Evolutionary conservation across 163 green algal species (phyloP).

Genomic region (Trebouxia gelatinosa): DNA sequence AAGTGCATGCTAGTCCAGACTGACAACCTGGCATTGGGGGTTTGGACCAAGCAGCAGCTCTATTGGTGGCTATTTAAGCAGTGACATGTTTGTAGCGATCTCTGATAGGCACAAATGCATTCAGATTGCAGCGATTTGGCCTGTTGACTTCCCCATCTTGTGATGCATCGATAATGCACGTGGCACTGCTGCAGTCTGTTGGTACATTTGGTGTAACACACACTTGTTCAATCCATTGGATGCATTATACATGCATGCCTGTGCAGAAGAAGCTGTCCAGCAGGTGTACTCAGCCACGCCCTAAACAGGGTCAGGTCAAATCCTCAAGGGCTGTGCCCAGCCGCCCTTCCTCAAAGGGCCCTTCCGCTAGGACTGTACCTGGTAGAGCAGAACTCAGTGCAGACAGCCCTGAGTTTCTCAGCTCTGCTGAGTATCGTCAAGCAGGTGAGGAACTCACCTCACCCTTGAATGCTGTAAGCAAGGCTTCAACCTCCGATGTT

Average conservation of each 20-base stretch:
- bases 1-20: slow-evolving; percentile 15
- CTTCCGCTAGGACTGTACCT: neutral
- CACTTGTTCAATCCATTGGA: too few relatives aligned
- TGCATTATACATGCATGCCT: too few relatives aligned
- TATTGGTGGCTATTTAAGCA: too few relatives aligned
- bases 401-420: slow-evolving; percentile 24
- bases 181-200: too few relatives aligned
- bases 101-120: too few relatives aligned
- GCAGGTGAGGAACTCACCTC: neutral
- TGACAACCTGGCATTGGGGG: too few relatives aligned
- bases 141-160: too few relatives aligned
- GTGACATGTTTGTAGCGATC: too few relatives aligned
- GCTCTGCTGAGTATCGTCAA: slow-evolving; percentile 29
- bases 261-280: neutral
- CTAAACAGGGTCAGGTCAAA: neutral
- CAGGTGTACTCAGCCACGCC: neutral
- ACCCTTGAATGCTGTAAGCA: neutral
- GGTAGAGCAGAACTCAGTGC: neutral
- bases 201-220: too few relatives aligned
- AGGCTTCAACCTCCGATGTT: neutral
- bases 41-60: too few relatives aligned
- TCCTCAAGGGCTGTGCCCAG: neutral
- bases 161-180: too few relatives aligned
- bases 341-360: neutral
- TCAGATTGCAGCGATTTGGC: too few relatives aligned